Base-by-base conservation (phyloP, 805 yeast genomes). In the Peterozyma toletana region DNA sequence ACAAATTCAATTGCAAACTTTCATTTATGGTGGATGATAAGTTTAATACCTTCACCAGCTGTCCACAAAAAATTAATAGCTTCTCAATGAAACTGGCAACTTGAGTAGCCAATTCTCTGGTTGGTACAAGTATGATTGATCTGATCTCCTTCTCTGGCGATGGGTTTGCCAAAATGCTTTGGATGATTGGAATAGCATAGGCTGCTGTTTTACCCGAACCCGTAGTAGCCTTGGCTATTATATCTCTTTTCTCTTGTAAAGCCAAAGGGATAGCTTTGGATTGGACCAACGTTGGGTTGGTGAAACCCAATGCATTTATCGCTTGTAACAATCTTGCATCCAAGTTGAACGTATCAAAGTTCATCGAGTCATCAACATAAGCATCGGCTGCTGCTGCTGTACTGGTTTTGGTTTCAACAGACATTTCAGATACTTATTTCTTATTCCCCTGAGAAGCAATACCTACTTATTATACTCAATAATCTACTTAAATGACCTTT, bases 131-230 rank as follows among this genome's bases (percentile, higher is more conserved):
- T 30, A 93, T 74, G 29, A 93, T 76, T 39, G 86, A 80, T 47
- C 74, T 71, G 40, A 73, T 67, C 29, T 38, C 33, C 34, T 49
- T 50, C 13, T 59, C 59, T 14, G 56, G 51, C 16, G 53, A 58
- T 21, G 52, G 50, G 38, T 66, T 67, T 17, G 69, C 66, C 47
- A 91, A 67, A 35, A 93, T 75, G 35, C 80, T 74, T 60, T 93
- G 95, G 35, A 93, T 62, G 14, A 93, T 82, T 6, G 99, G 99
- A 40, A 91, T 75, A 50, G 83, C 65, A 59, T 91, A 91, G 1
- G 97, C 95, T 10, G 87, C 86, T 0, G 98, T 91, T 63, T 91
- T 91, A 51, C 98, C 98, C 9, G 96, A 85, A 3, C 99, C 99
- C 0, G 99, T 91, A 21, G 87, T 80, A 6, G 98, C 96, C 58